These are phyloP conservation scores for Cercospora sojina DNA, from an alignment of 2,329 filamentous ascomycete genomes.

Conservation along the genomic window DNA sequence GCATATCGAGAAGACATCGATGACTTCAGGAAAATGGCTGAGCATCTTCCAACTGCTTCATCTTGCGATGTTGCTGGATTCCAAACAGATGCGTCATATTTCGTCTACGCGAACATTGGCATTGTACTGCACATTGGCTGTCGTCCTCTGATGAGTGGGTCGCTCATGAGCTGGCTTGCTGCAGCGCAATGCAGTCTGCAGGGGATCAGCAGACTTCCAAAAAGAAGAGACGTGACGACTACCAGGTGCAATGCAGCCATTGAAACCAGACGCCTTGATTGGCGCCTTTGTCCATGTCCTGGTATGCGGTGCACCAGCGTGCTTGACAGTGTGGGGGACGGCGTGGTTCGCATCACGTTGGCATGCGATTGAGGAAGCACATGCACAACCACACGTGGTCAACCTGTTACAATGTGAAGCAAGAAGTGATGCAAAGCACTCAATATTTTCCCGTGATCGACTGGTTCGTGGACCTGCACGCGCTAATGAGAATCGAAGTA, in stretches of 20 bases:
- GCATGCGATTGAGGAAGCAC: neutral
- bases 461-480: neutral
- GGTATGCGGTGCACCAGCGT: neutral
- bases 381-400: neutral
- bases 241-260: neutral
- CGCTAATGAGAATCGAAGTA: neutral
- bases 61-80: neutral
- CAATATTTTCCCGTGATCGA: neutral
- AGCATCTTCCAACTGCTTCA: neutral
- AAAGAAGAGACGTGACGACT: neutral
- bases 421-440: neutral
- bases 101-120: neutral
- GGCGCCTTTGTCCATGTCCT: neutral
- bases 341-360: slow-evolving; percentile 1
- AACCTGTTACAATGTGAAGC: slow-evolving; percentile 5
- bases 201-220: neutral
- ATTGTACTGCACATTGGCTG: neutral
- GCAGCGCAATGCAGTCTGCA: neutral
- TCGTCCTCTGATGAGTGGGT: neutral
- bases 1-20: neutral
- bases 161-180: neutral
- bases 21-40: neutral
- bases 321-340: neutral
- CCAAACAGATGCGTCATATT: neutral
- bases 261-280: neutral